These are phyloP conservation scores for Cadophora luteo-olivacea DNA, from an alignment of 2,329 filamentous ascomycete genomes.

Conservation along the genomic window DNA sequence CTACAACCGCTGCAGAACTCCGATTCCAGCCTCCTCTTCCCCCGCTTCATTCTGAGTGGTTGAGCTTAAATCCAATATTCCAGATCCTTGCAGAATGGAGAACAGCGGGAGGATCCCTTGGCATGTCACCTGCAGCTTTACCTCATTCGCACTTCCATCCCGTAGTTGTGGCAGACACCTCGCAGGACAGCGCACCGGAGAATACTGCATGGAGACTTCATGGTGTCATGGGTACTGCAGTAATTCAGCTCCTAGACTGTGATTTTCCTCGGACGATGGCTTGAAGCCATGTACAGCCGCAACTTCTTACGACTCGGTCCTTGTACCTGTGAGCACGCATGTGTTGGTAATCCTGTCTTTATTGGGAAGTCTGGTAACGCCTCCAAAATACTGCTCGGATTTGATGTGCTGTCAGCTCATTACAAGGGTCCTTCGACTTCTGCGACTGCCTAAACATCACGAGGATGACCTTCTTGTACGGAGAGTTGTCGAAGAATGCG, in stretches of 20 bases:
- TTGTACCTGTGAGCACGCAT: background rate
- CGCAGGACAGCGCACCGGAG: conserved; percentile 13
- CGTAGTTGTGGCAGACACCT: background rate
- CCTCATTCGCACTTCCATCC: conserved; percentile 3
- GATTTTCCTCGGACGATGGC: background rate
- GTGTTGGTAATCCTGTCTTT: background rate
- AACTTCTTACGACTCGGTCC: background rate
- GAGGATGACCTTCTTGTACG: background rate
- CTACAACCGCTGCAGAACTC: background rate
- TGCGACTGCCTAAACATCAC: too few relatives aligned
- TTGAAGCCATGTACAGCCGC: background rate
- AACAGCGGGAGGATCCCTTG: conserved; percentile 18
- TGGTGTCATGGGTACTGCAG: conserved; percentile 8
- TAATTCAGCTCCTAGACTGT: background rate
- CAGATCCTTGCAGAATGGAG: background rate
- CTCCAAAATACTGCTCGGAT: background rate
- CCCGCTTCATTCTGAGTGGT: background rate
- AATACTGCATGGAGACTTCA: background rate
- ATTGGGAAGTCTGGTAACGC: background rate
- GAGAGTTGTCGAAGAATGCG: background rate
- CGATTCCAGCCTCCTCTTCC: background rate
- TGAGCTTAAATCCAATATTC: conserved; percentile 11
- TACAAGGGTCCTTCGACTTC: background rate
- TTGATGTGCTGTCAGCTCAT: background rate
- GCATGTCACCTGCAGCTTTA: background rate